Evolutionary conservation across 768 basidiomycete species (phyloP).

Genomic region (Naganishia kalamii): DNA sequence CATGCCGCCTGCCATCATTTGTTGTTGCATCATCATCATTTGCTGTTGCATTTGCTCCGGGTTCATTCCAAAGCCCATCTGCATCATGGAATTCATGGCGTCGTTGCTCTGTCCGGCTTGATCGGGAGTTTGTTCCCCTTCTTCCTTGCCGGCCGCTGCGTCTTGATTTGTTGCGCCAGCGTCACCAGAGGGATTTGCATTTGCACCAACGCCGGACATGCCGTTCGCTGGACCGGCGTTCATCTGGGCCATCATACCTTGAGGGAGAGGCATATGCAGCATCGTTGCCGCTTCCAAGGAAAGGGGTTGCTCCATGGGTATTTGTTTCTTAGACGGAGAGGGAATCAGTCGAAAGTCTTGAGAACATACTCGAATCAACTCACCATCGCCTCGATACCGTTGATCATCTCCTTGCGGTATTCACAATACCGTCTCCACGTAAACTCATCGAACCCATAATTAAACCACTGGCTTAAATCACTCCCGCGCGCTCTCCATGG

Average conservation of each 20-base stretch:
- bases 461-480: conserved; percentile 96
- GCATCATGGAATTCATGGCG: conserved; percentile 57
- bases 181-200: not conserved
- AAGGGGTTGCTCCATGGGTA: conserved; percentile 17
- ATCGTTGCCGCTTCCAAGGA: conserved; percentile 26
- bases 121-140: not conserved
- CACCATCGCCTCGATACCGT: conserved; percentile 36
- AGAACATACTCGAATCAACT: conserved; percentile 16
- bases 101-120: not conserved
- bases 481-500: conserved; percentile 87
- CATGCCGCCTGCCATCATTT: conserved; percentile 41
- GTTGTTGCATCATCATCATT: conserved; percentile 56
- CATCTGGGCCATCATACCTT: not conserved
- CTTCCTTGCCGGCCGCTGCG: not conserved
- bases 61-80: conserved; percentile 71
- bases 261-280: conserved; percentile 17
- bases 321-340: conserved; percentile 8
- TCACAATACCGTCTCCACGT: conserved; percentile 78
- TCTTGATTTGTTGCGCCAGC: not conserved
- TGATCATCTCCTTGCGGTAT: conserved; percentile 43
- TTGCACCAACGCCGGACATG: not conserved
- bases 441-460: conserved; percentile 96
- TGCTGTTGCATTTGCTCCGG: conserved; percentile 63
- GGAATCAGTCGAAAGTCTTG: conserved; percentile 1
- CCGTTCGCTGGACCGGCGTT: not conserved